These are phyloP conservation scores for Scleroderma citrinum DNA, from an alignment of 768 basidiomycete genomes.

Conservation along the genomic window DNA sequence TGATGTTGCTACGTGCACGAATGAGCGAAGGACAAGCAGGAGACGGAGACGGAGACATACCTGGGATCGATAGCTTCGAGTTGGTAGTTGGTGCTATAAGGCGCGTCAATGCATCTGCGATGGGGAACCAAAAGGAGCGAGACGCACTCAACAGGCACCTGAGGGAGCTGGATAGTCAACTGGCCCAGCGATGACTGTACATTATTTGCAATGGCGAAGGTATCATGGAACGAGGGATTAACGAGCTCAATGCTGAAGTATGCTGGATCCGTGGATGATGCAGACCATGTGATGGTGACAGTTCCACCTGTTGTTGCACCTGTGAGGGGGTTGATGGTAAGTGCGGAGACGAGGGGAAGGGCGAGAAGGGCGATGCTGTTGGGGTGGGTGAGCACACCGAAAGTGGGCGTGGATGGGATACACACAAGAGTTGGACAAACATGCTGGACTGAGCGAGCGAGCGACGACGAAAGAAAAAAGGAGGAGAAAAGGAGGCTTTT, in stretches of 20 bases:
- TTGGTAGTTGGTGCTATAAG: constrained; percentile 41
- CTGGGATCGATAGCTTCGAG: constrained; percentile 40
- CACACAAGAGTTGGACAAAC: constrained; percentile 47
- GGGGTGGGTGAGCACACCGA: constrained; percentile 29
- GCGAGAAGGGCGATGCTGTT: constrained; percentile 39
- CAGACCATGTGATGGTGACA: constrained; percentile 45
- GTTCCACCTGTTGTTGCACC: constrained; percentile 27
- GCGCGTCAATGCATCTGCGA: neutral
- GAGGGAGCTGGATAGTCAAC: constrained; percentile 39
- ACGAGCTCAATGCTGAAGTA: constrained; percentile 42
- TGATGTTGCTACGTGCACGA: constrained; percentile 33
- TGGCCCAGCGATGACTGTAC: constrained; percentile 32
- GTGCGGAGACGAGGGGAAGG: constrained; percentile 39
- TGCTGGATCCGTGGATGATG: constrained; percentile 34
- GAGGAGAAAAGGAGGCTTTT: constrained; percentile 7
- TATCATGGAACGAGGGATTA: constrained; percentile 46
- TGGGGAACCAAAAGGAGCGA: rapidly evolving
- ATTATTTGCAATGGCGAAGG: constrained; percentile 52
- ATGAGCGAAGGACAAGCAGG: neutral
- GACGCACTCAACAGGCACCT: constrained; percentile 41
- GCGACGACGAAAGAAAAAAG: constrained; percentile 11
- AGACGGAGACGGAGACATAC: constrained; percentile 15
- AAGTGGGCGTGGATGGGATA: neutral
- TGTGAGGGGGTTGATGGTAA: constrained; percentile 36
- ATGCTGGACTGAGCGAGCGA: constrained; percentile 30